Base-by-base conservation (phyloP, 2,329 filamentous ascomycete genomes). In the Teratosphaeria viscida region DNA sequence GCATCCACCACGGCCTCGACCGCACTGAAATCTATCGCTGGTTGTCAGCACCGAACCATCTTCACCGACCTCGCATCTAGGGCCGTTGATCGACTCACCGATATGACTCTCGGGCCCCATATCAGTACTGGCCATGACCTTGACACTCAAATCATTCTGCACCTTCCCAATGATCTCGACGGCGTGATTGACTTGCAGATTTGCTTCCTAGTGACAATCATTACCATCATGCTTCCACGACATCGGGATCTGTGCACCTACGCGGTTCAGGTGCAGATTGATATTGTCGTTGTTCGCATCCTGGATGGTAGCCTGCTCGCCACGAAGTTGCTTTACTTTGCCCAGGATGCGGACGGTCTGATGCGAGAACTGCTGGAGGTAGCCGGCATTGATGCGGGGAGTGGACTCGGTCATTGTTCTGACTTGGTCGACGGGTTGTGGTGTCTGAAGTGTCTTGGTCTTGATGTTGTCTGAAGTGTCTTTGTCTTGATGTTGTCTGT, bases 341-440 rank as follows among this genome's bases (percentile, higher is more conserved):
- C 94, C 94, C 5, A 95, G 81, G 59, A 97, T 80, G 67, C 91
- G 91, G 63, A 97, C 89, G 63, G 88, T 89, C 65, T 84, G 77
- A 70, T 82, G 75, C 56, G 77, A 74, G 77, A 92, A 95, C 70
- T 81, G 81, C 71, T 90, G 84, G 60, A 97, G 87, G 75, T 92
- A 88, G 49, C 81, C 77, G 57, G 88, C 88, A 55, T 89, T 90
- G 73, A 96, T 85, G 74, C 94, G 91, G 34, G 94, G 92, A 55
- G 90, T 85, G 68, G 86, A 78, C 70, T 92, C 81, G 53, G 80
- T 81, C 88, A 92, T 92, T 23, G 23, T 23, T 34, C 16, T 43
- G 37, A 2, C 6, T 23, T 19, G 43, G 23, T n/a, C 6, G 43
- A 19, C 19, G 8, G 43, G 8, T 23, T 6, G 43, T 49, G 5